A percentile compares a stretch with the other conserved stretches of the same genome.
Evolutionary conservation across 1,139 yeast genomes (phyloP).

Genomic region (Magnusiomyces paraingens): DNA sequence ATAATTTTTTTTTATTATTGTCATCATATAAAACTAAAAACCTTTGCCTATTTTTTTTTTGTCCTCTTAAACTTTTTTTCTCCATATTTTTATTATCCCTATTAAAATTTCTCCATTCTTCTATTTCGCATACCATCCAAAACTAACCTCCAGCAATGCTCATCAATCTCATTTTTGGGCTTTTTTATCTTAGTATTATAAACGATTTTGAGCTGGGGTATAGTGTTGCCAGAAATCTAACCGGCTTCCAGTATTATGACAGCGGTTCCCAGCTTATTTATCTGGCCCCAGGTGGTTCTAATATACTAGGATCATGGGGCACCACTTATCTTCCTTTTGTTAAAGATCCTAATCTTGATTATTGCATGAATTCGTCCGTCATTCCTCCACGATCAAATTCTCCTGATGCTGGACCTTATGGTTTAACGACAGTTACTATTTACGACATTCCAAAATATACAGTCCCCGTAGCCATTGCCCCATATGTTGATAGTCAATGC

Average conservation of each 20-base stretch:
- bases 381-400: slow-evolving; percentile 7
- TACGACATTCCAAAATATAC: slow-evolving; percentile 12
- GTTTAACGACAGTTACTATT: background rate
- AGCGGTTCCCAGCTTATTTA: slow-evolving; percentile 7
- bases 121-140: background rate
- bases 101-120: background rate
- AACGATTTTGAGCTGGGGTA: slow-evolving; percentile 11
- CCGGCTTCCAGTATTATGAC: slow-evolving; percentile 10
- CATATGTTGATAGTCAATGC: slow-evolving; percentile 10
- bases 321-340: slow-evolving; percentile 13
- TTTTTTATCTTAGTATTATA: slow-evolving; percentile 13
- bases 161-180: slow-evolving; percentile 11
- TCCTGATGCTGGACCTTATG: background rate
- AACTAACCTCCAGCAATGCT: slow-evolving; percentile 1
- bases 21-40: background rate
- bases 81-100: background rate
- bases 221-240: slow-evolving; percentile 9
- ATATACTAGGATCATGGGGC: slow-evolving; percentile 15
- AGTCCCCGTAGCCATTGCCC: slow-evolving; percentile 14
- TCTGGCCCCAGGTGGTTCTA: slow-evolving; percentile 7
- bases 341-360: background rate
- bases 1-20: background rate
- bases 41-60: background rate
- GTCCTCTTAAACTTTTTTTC: background rate
- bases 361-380: slow-evolving; percentile 9